A percentile compares a stretch with the other conserved stretches of the same genome.
Conservation (phyloP, 2,329 filamentous ascomycete species). For the Exophiala spinifera region DNA sequence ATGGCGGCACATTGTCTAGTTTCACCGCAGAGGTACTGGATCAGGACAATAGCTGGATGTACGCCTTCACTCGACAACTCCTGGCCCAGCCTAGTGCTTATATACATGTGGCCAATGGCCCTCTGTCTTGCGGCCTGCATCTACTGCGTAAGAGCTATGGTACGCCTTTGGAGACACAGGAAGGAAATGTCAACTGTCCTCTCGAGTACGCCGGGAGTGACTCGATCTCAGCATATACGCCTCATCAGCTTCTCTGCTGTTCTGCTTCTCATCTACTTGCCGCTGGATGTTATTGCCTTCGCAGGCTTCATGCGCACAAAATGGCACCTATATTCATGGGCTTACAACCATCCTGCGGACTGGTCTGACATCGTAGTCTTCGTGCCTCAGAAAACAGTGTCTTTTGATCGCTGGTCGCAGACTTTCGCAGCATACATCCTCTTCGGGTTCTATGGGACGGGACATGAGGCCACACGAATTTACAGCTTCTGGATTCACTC, state of each 20-base stretch:
- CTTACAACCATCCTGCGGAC: conserved; percentile 46
- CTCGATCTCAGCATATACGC: conserved; percentile 31
- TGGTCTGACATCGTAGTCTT: conserved; percentile 51
- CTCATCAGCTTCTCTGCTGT: conserved; percentile 46
- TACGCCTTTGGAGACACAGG: conserved; percentile 61
- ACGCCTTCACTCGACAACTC: conserved; percentile 51
- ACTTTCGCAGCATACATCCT: conserved; percentile 53
- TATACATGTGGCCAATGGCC: conserved; percentile 55
- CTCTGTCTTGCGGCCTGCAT: conserved; percentile 53
- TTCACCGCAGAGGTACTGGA: conserved; percentile 57
- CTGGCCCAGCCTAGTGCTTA: conserved; percentile 56
- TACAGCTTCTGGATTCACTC: conserved; percentile 46
- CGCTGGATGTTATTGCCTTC: conserved; percentile 53
- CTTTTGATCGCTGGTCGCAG: conserved; percentile 58
- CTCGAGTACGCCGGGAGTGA: conserved; percentile 56
- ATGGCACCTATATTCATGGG: conserved; percentile 53
- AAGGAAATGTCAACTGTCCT: conserved; percentile 57
- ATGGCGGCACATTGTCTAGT: conserved; percentile 59
- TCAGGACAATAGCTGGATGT: conserved; percentile 45
- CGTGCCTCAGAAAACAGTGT: conserved; percentile 42
- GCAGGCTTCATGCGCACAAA: conserved; percentile 40
- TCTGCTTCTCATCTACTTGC: conserved; percentile 55
- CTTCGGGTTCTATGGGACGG: conserved; percentile 65
- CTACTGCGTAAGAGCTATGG: conserved; percentile 61
- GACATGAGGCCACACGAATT: conserved; percentile 56